A percentile compares a stretch with the other conserved stretches of the same genome.
These are phyloP conservation scores for Crithidia brevicula DNA, from an alignment of 208 protist genomes.

Conservation along the genomic window DNA sequence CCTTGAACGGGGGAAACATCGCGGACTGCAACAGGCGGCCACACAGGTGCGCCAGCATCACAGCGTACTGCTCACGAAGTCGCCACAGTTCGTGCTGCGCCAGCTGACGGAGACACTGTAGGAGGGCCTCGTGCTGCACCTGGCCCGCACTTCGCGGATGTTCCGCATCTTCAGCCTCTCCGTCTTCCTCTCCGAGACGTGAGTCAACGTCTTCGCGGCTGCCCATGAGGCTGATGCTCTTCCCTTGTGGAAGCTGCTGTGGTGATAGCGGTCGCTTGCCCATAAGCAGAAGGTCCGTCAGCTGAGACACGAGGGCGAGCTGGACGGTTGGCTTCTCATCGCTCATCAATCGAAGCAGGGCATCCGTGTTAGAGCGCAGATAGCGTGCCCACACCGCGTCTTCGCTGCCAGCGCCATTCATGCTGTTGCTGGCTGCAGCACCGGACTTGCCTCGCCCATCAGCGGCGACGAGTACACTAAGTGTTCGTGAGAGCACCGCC, in stretches of 20 bases:
- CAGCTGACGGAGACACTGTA: slow-evolving; percentile 53
- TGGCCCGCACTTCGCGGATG: slow-evolving; percentile 30
- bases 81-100: slow-evolving; percentile 79
- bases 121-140: slow-evolving; percentile 50
- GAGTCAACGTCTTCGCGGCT: not conserved
- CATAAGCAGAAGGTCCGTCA: slow-evolving; percentile 55
- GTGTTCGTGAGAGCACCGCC: slow-evolving; percentile 50
- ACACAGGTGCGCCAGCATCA: slow-evolving; percentile 67
- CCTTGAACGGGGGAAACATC: slow-evolving; percentile 12
- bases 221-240: slow-evolving; percentile 4
- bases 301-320: slow-evolving; percentile 67
- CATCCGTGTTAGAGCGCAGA: slow-evolving; percentile 47
- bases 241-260: slow-evolving; percentile 5
- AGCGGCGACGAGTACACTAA: slow-evolving; percentile 48
- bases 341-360: slow-evolving; percentile 56
- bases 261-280: slow-evolving; percentile 6
- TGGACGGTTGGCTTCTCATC: slow-evolving; percentile 69
- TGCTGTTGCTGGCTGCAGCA: slow-evolving; percentile 5
- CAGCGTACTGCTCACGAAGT: slow-evolving; percentile 65
- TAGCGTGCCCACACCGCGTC: slow-evolving; percentile 38
- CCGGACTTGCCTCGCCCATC: not conserved
- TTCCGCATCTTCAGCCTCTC: not conserved
- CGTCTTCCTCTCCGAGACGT: not conserved
- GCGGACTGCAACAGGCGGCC: slow-evolving; percentile 48
- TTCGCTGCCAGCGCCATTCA: not conserved